A percentile compares a stretch with the other conserved stretches of the same genome.
These are phyloP conservation scores for Pichia norvegensis DNA, from an alignment of 1,139 yeast species.

Conservation along the genomic window DNA sequence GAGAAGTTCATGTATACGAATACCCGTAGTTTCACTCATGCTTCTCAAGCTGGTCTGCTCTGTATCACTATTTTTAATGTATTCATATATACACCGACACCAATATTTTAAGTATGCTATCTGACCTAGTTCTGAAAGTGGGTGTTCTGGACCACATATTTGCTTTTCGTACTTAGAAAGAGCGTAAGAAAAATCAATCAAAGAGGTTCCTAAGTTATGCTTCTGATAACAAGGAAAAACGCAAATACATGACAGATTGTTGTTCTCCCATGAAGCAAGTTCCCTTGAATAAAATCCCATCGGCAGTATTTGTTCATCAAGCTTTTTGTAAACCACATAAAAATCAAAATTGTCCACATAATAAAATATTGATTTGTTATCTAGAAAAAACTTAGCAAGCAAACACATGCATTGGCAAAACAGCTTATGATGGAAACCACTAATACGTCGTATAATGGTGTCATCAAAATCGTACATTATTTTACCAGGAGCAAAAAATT, in stretches of 20 bases:
- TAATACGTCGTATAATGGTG: conserved; percentile 50
- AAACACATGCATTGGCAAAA: conserved; percentile 78
- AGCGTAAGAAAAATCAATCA: conserved; percentile 78
- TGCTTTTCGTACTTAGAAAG: conserved; percentile 51
- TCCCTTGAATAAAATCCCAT: conserved; percentile 95
- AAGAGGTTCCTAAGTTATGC: conserved; percentile 63
- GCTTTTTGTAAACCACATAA: conserved; percentile 56
- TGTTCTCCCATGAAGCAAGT: conserved; percentile 70
- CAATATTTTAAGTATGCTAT: conserved; percentile 71
- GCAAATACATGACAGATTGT: conserved; percentile 84
- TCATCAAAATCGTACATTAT: conserved; percentile 58
- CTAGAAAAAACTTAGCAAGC: conserved; percentile 83
- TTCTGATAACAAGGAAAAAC: conserved; percentile 90
- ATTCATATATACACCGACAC: conserved; percentile 43
- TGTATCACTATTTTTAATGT: conserved; percentile 56
- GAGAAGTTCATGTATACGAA: conserved; percentile 61
- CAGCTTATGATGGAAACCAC: conserved; percentile 54
- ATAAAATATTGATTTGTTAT: conserved; percentile 82
- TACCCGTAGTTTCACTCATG: conserved; percentile 55
- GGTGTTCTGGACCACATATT: conserved; percentile 85
- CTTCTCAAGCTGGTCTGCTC: conserved; percentile 43
- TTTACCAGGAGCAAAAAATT: conserved; percentile 49
- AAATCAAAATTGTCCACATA: conserved; percentile 73
- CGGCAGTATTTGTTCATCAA: conserved; percentile 36
- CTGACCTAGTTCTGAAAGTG: conserved; percentile 75